These are phyloP conservation scores for Pleurotus platypus DNA, from an alignment of 768 basidiomycete species.

Conservation along the genomic window DNA sequence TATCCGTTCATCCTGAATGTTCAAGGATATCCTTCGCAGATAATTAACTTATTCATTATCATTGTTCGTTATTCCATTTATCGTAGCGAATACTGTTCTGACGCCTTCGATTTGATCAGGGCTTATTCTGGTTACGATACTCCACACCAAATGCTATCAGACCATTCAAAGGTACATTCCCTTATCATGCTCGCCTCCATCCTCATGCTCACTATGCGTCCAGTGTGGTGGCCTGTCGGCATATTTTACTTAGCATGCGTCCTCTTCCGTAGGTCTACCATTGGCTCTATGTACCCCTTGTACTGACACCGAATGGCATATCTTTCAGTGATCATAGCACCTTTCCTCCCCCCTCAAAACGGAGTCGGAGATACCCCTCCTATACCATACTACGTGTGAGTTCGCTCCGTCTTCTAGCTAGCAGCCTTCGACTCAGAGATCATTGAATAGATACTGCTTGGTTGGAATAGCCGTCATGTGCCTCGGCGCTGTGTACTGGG, in stretches of 20 bases:
- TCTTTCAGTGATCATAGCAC: constrained; percentile 44
- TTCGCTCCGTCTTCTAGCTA: background rate
- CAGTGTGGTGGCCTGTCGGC: constrained; percentile 55
- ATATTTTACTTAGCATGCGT: constrained; percentile 51
- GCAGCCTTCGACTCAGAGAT: background rate
- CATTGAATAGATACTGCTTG: constrained; percentile 39
- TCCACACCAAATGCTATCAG: constrained; percentile 39
- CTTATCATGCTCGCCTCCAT: background rate
- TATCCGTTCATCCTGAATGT: constrained; percentile 64
- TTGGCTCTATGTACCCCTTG: too few relatives aligned
- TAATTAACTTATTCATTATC: constrained; percentile 54
- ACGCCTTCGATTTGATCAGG: constrained; percentile 22
- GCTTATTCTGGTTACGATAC: constrained; percentile 55
- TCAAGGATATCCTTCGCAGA: constrained; percentile 48
- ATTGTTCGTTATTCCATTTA: constrained; percentile 29
- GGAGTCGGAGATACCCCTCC: constrained; percentile 58
- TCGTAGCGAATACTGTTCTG: background rate
- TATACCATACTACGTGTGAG: constrained; percentile 52
- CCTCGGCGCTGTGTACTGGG: constrained; percentile 50
- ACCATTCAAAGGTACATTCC: constrained; percentile 48
- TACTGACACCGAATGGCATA: background rate
- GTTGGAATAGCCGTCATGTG: constrained; percentile 48
- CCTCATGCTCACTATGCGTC: background rate
- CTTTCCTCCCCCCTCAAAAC: constrained; percentile 53
- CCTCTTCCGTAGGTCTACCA: constrained; percentile 39